phyloP scores from a whole-genome alignment of 495 filamentous ascomycete genomes.

The Aspergillus sclerotioniger region DNA sequence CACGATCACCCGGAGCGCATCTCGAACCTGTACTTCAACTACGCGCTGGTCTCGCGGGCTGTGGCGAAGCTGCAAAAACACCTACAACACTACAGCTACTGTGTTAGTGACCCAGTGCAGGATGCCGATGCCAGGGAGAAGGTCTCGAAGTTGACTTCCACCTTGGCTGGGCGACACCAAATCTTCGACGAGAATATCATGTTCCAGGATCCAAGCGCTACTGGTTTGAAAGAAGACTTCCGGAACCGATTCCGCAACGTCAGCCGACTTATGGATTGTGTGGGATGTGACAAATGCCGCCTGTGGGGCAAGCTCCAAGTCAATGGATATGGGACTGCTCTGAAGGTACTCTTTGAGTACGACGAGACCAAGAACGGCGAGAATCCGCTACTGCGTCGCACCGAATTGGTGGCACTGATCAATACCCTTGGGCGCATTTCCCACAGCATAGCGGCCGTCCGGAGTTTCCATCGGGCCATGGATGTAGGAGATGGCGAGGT shows the following conservation, averaged over 20 bases:
- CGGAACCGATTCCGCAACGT: constrained; percentile 96
- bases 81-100: constrained; percentile 83
- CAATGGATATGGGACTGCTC: constrained; percentile 87
- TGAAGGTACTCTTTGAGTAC: constrained; percentile 96
- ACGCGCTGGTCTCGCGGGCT: constrained; percentile 86
- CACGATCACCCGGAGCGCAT: constrained; percentile 84
- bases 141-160: constrained; percentile 66
- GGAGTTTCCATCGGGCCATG: constrained; percentile 65
- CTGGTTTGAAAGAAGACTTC: constrained; percentile 93
- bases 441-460: constrained; percentile 70
- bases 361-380: constrained; percentile 73
- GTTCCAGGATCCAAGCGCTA: constrained; percentile 68
- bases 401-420: constrained; percentile 88
- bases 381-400: constrained; percentile 76
- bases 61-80: constrained; percentile 87
- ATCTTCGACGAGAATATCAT: constrained; percentile 95
- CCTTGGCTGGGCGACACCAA: constrained; percentile 62
- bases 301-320: constrained; percentile 99
- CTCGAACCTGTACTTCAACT: constrained; percentile 99
- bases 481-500: constrained; percentile 37
- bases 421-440: constrained; percentile 90
- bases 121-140: constrained; percentile 76
- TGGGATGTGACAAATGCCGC: constrained; percentile 97
- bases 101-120: constrained; percentile 77
- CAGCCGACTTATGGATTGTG: constrained; percentile 95